Evolutionary conservation across 2,329 filamentous ascomycete genomes (phyloP), one percentile per base, ranked within the genome.

Genomic region (Cladobotryum protrusum): DNA sequence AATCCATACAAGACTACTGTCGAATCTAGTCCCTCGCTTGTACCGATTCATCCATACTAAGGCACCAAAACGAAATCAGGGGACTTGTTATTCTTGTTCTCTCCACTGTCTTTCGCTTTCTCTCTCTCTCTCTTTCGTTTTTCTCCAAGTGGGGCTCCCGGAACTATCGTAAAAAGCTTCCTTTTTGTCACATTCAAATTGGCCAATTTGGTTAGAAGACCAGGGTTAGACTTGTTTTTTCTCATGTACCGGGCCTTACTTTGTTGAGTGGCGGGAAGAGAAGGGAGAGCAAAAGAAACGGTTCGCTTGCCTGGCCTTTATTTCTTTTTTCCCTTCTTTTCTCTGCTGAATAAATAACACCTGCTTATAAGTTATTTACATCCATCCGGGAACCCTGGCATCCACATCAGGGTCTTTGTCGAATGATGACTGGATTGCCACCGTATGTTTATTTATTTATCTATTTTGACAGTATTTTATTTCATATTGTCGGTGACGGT

Each of bases 151-250:
- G 48, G 55, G 48, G 43, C 48, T 45, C 32, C 45, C 49, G 52
- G 49, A 50, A 47, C 52, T 52, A 47, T 48, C 53, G 48, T 49
- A 44, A 48, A 55, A 49, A 29, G 24, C 43, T 48, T 44, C 50
- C 45, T 41, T 53, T 47, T 47, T 48, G 50, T 43, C 53, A 19
- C 45, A 42, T 20, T 52, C 51, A 60, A 59, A 59, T 59, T 59
- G 56, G 50, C 45, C 57, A 60, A 59, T 60, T 58, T 60, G 49
- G 54, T 47, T 51, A n/a, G 54, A 40, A 8, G 46, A 35, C 53
- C 45, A 47, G 50, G 47, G 49, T 43, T 37, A 3, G 4, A 37
- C 24, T 29, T 6, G 24, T 4, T 29, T 29, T 29, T 29, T 8
- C 6, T 29, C 11, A 3, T n/a, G 41, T 32, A 29, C 43, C 43